These are phyloP conservation scores for Sclerospora graminicola DNA, from an alignment of 352 stramenopile genomes.

Conservation along the genomic window DNA sequence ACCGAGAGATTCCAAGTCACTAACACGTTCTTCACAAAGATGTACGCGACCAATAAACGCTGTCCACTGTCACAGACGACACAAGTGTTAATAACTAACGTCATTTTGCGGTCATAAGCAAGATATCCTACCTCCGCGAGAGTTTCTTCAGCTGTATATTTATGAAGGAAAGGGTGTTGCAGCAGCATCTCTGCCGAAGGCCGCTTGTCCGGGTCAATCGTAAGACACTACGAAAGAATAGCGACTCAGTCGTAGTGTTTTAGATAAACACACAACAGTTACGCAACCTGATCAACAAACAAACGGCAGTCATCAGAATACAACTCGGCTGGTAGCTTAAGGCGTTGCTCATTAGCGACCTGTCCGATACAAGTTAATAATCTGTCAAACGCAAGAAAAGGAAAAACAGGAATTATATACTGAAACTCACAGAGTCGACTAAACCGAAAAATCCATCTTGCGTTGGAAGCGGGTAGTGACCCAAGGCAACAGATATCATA, in stretches of 20 bases:
- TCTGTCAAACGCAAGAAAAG: neutral
- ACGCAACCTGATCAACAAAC: constrained; percentile 54
- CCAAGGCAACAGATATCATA: constrained; percentile 68
- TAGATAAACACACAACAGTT: neutral
- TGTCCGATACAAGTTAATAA: constrained; percentile 6
- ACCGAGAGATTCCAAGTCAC: constrained; percentile 51
- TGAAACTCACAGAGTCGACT: constrained; percentile 63
- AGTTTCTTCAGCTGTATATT: constrained; percentile 59
- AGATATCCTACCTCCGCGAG: constrained; percentile 36
- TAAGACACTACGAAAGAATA: constrained; percentile 34
- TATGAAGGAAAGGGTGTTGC: constrained; percentile 58
- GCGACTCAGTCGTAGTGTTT: neutral
- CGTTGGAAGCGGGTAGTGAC: constrained; percentile 75
- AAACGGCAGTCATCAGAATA: constrained; percentile 64
- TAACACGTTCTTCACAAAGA: constrained; percentile 46
- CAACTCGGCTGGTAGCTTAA: constrained; percentile 47
- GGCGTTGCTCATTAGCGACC: constrained; percentile 69
- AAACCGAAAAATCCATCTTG: constrained; percentile 85
- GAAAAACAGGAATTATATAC: neutral
- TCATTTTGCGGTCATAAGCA: neutral
- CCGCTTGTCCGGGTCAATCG: constrained; percentile 51
- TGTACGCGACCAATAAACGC: constrained; percentile 44
- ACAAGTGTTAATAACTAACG: neutral
- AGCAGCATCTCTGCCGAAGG: constrained; percentile 56
- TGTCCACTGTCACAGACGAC: constrained; percentile 34